Conservation (phyloP, 169 alveolate species). For the Hammondia hammondi region DNA sequence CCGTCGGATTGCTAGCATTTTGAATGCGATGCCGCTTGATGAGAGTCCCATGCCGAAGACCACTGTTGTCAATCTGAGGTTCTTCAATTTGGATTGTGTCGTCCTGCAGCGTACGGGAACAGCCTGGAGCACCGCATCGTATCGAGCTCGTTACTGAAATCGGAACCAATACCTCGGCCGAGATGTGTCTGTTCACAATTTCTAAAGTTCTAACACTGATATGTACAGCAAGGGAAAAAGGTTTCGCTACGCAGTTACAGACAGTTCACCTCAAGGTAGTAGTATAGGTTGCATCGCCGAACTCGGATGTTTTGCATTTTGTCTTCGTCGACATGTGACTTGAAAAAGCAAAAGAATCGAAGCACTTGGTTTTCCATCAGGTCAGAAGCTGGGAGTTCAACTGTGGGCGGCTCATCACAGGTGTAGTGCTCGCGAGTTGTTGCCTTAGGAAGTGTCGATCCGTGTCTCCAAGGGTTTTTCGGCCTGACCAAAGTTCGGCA, state of each 20-base stretch:
- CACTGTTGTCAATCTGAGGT: slow-evolving; percentile 84
- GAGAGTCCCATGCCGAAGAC: slow-evolving; percentile 87
- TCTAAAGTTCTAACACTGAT: no score
- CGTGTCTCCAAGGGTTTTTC: slow-evolving; percentile 62
- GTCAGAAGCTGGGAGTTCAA: slow-evolving; percentile 69
- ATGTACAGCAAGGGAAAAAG: no score
- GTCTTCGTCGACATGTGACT: slow-evolving; percentile 85
- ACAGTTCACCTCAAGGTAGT: slow-evolving; percentile 79
- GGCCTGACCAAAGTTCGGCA: slow-evolving; percentile 34
- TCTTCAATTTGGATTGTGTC: slow-evolving; percentile 82
- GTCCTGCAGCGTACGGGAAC: slow-evolving; percentile 68
- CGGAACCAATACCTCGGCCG: not conserved
- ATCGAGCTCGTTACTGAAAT: not conserved
- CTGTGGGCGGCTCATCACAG: not conserved
- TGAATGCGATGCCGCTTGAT: slow-evolving; percentile 83
- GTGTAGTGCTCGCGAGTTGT: slow-evolving; percentile 50
- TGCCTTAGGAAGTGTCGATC: slow-evolving; percentile 51
- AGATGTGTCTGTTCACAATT: no score
- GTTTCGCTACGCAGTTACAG: no score
- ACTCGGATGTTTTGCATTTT: slow-evolving; percentile 81
- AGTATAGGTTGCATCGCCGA: slow-evolving; percentile 77
- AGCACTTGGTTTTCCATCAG: slow-evolving; percentile 73
- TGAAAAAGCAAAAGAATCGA: slow-evolving; percentile 84
- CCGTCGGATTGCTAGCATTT: slow-evolving; percentile 74
- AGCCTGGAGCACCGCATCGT: not conserved